phyloP scores from a whole-genome alignment of 2,329 filamentous ascomycete genomes.

The Calonectria pseudoturangicola region DNA sequence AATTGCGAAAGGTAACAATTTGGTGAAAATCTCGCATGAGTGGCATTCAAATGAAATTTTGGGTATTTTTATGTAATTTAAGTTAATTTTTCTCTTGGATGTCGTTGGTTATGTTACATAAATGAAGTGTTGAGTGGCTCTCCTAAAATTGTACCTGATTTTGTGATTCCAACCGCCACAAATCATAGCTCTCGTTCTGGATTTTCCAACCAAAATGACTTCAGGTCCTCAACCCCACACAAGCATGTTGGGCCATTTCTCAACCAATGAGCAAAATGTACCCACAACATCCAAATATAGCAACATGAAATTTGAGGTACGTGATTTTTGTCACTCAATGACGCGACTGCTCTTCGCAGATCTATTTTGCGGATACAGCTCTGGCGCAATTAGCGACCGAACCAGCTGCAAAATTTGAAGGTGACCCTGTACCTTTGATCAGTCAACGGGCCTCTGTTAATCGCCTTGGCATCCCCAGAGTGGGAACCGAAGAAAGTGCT shows the following conservation, averaged over 20 bases:
- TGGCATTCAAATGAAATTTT: background rate
- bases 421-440: background rate
- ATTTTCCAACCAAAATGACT: background rate
- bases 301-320: background rate
- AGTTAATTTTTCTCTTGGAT: background rate
- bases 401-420: background rate
- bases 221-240: background rate
- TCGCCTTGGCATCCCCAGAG: background rate
- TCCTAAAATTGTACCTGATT: background rate
- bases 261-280: background rate
- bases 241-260: background rate
- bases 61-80: background rate
- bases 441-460: background rate
- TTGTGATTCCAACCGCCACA: background rate
- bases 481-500: background rate
- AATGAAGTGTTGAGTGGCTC: background rate
- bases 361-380: too few relatives aligned
- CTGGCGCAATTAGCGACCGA: background rate
- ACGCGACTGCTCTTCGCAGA: background rate
- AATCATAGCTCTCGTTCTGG: background rate
- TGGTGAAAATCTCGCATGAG: background rate
- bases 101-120: too few relatives aligned
- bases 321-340: background rate
- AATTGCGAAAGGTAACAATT: background rate
- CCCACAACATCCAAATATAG: background rate